phyloP scores from a whole-genome alignment of 805 yeast genomes.

The Starmerella tilneyi region DNA sequence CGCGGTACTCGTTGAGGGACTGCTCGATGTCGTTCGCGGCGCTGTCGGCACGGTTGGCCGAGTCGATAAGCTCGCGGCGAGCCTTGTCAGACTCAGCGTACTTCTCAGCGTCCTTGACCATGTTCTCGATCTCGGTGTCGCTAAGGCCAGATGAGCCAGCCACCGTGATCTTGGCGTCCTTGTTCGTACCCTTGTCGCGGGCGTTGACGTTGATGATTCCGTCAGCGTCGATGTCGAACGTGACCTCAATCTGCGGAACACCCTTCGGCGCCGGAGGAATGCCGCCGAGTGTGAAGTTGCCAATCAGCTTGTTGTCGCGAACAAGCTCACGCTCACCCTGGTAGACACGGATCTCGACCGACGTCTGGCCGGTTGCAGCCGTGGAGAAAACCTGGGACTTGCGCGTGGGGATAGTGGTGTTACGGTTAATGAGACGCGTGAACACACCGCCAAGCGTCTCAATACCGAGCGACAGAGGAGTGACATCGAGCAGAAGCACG shows the following conservation, averaged over 20 bases:
- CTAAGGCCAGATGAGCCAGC: slow-evolving; percentile 93
- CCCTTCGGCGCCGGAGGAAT: slow-evolving; percentile 94
- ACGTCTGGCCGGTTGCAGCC: slow-evolving; percentile 92
- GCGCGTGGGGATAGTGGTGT: slow-evolving; percentile 95
- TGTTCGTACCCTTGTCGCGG: slow-evolving; percentile 83
- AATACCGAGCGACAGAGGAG: slow-evolving; percentile 86
- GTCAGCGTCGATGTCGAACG: slow-evolving; percentile 94
- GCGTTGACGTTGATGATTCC: slow-evolving; percentile 95
- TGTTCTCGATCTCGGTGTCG: slow-evolving; percentile 78
- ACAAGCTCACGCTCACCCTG: slow-evolving; percentile 98
- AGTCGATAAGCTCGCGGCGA: slow-evolving; percentile 71
- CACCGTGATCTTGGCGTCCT: slow-evolving; percentile 89
- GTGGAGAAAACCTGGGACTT: slow-evolving; percentile 94
- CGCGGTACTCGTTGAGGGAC: slow-evolving; percentile 69
- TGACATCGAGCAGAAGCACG: slow-evolving; percentile 78
- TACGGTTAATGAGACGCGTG: slow-evolving; percentile 81
- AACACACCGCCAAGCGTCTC: slow-evolving; percentile 98
- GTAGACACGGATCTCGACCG: slow-evolving; percentile 95
- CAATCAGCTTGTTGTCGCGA: slow-evolving; percentile 93
- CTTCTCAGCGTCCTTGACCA: slow-evolving; percentile 86
- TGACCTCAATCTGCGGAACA: slow-evolving; percentile 87
- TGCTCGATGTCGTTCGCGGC: slow-evolving; percentile 80
- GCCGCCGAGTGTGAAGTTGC: slow-evolving; percentile 91
- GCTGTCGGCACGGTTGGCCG: slow-evolving; percentile 75
- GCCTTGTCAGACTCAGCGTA: slow-evolving; percentile 81